Evolutionary conservation across 768 basidiomycete genomes (phyloP), one percentile per base, ranked within the genome.

Genomic region (Suillus lakei): DNA sequence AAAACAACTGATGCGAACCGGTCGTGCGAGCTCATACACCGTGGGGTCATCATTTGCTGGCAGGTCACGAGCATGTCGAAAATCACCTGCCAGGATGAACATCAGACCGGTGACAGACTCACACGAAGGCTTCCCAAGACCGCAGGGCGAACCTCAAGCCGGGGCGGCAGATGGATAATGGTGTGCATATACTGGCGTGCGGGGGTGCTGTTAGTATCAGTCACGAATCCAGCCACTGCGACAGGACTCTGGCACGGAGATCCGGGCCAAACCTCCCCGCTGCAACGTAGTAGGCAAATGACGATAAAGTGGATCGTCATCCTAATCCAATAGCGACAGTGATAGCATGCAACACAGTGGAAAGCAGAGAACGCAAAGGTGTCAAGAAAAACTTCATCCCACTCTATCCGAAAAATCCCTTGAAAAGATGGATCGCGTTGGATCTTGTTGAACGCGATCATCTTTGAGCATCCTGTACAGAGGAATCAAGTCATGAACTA

Each of bases 401-500:
- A 84, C 67, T 34, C 80, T 75, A 70, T 87, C 86, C 5, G 83
- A 76, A 48, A 79, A 74, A 64, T 88, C 85, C 54, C 80, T 75
- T 28, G 74, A 72, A 69, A 87, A 86, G 41, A 88, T 69, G 0
- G 88, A 85, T 23, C 82, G 81, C 10, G 78, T 76, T 26, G 84
- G 77, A 48, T 83, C 80, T 53, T 82, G 74, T 68, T 89, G 90
- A 41, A 86, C 77, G 5, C 96, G 89, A 30, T 95, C 93, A 75
- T 98, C 96, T 77, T 92, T 95, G 68, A 98, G 79, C 90, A 97
- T 92, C 55, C 95, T 96, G 38, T 28, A 39, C 66, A 53, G 55
- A 56, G 58, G 10, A 41, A 21, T 46, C 62, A 43, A 50, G 8
- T 0, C 34, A 12, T 12, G 38, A 13, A 32, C 66, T 41, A 66